Base-by-base conservation (phyloP, 768 basidiomycete species). In the Psilocybe cyanescens region DNA sequence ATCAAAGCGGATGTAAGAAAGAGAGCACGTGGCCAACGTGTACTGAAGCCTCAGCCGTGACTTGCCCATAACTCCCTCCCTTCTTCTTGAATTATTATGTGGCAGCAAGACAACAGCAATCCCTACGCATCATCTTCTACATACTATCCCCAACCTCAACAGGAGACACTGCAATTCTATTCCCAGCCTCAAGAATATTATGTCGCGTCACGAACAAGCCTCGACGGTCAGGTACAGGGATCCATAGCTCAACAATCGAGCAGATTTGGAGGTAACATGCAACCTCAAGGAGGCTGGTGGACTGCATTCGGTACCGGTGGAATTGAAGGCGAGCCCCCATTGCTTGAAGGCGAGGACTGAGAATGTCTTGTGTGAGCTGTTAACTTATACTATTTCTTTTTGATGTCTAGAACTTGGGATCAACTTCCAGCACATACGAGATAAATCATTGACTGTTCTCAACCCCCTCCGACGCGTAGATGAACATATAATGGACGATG, bases 401-500 rank as follows among this genome's bases (percentile, higher is more conserved):
- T 4, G 49, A 29, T 16, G 47, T 35, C 17, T 69, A 99, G 97
- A 99, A 73, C 87, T 99, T 37, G 97, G 97, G 44, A 96, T 99
- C 73, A 99, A 99, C 78, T 97, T 99, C 67, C 86, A 88, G 37
- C 97, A 99, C 73, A 99, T 99, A 76, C 86, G 91, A 37, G 88
- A 86, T 59, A 99, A 99, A 79, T 93, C 95, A 24, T 76, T 96
- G 76, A 95, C 97, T 0, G 97, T 99, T 7, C 86, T 99, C 54
- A 99, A 99, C 70, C 97, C 97, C 3, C 78, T 99, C 19, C 83
- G 86, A 60, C 81, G 81, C 53, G 86, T 96, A 33, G 90, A 97
- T 63, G 92, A 91, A 64, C 90, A 85, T 60, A 99, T 99, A 61
- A 99, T 99, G 97, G 97, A 99, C 75, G 97, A 99, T 68, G 96